Percentiles rank a stretch among this genome's conserved stretches.
phyloP scores from a whole-genome alignment of 169 alveolate genomes.

The Eimeria brunetti region DNA sequence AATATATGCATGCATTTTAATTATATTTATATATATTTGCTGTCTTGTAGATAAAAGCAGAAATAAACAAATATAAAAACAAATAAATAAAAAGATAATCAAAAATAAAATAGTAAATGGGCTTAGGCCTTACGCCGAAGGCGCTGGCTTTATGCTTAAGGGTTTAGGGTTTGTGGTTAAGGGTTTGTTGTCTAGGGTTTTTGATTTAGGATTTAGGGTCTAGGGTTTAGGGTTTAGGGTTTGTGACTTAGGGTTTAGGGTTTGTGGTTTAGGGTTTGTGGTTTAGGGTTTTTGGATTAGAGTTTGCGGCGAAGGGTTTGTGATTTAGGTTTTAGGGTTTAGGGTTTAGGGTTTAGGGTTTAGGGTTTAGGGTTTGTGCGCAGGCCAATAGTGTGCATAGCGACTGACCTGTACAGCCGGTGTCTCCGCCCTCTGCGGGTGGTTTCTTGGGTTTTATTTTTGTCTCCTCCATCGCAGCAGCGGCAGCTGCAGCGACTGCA shows the following conservation, averaged over 20 bases:
- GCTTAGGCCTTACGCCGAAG: background rate
- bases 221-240: constrained; percentile 42
- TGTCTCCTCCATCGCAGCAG: no score
- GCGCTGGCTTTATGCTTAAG: background rate
- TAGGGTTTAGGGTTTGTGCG: constrained; percentile 14
- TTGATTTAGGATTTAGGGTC: constrained; percentile 26
- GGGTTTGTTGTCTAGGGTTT: background rate
- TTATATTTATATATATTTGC: no score
- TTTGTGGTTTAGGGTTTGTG: background rate
- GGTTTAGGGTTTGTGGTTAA: constrained; percentile 27
- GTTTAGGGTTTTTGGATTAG: background rate
- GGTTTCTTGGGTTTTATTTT: no score
- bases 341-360: constrained; percentile 28
- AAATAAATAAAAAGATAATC: background rate
- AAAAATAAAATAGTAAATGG: constrained; percentile 43
- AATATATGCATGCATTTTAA: no score
- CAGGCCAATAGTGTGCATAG: no score
- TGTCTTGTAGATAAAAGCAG: no score
- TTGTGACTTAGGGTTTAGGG: background rate
- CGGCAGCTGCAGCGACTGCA: no score
- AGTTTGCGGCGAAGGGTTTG: background rate
- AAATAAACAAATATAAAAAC: no score
- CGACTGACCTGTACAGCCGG: constrained; percentile 73
- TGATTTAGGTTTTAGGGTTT: background rate
- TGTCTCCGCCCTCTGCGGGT: no score